phyloP scores from a whole-genome alignment of 163 green algal genomes.

The Scenedesmus sp. region DNA sequence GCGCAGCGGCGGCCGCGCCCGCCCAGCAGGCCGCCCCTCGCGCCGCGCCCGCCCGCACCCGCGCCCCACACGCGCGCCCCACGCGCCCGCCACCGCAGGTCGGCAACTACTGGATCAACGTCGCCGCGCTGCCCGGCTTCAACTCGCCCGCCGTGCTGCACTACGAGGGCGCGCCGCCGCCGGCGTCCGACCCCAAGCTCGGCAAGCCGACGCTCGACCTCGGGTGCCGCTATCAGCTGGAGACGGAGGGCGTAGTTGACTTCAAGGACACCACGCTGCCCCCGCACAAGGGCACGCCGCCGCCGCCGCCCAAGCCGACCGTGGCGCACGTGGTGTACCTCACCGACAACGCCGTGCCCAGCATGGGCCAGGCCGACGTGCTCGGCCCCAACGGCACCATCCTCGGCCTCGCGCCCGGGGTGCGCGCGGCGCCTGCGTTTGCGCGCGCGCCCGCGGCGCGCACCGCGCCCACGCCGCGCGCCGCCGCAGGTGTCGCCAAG shows the following conservation, averaged over 20 bases:
- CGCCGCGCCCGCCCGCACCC: no score
- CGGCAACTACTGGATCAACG: constrained; percentile 45
- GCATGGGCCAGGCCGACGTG: no score
- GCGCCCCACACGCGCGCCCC: no score
- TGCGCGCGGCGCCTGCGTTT: no score
- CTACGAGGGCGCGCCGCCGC: constrained; percentile 36
- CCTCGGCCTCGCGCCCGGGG: no score
- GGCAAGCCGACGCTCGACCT: not conserved
- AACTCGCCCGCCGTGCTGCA: constrained; percentile 22
- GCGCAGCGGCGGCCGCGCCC: no score
- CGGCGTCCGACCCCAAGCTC: not conserved
- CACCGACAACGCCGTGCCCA: not conserved
- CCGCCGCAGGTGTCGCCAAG: no score
- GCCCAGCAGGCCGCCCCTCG: no score
- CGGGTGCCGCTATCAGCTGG: not conserved
- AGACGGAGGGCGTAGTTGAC: not conserved
- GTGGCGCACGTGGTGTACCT: not conserved
- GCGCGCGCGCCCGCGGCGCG: no score
- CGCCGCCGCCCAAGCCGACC: not conserved
- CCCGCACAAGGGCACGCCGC: not conserved
- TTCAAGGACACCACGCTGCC: constrained; percentile 24
- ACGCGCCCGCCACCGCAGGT: no score
- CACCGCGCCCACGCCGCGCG: no score
- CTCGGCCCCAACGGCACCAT: no score
- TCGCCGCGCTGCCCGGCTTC: constrained; percentile 18